A percentile compares a stretch with the other conserved stretches of the same genome.
phyloP scores from a whole-genome alignment of 306 rosid genomes.

The Bauhinia variegata region DNA sequence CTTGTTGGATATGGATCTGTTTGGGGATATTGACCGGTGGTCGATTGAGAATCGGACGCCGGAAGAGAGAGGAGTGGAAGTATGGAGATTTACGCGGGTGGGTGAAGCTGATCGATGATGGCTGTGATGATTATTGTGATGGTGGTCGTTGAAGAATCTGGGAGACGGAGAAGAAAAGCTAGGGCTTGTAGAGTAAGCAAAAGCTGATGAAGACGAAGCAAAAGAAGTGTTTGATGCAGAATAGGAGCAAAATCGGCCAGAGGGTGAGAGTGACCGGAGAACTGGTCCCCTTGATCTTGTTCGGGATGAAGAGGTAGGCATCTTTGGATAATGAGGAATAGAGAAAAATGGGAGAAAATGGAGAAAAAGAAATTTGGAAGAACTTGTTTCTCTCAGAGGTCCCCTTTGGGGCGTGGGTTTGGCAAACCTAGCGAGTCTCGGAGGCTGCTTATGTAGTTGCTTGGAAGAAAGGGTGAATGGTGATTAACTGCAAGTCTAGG shows the following conservation, averaged over 20 bases:
- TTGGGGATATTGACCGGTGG: constrained; percentile 77
- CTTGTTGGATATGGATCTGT: constrained; percentile 66
- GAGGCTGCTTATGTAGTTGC: constrained; percentile 63
- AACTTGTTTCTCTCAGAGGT: constrained; percentile 3
- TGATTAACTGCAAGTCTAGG: not conserved
- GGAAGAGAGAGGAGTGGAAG: constrained; percentile 42
- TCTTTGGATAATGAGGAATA: constrained; percentile 9
- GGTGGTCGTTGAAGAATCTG: constrained; percentile 43
- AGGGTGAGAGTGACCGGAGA: constrained; percentile 71
- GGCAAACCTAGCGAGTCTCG: constrained; percentile 94
- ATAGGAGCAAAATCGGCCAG: constrained; percentile 64
- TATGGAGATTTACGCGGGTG: constrained; percentile 76
- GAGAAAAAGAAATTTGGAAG: not conserved
- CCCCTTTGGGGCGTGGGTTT: constrained; percentile 76
- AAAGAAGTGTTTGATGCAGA: constrained; percentile 50
- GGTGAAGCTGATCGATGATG: constrained; percentile 80
- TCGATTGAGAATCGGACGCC: constrained; percentile 80
- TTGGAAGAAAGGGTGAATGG: constrained; percentile 30
- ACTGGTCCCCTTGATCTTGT: constrained; percentile 77
- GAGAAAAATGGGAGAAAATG: not conserved
- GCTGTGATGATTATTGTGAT: constrained; percentile 35
- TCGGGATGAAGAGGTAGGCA: constrained; percentile 65
- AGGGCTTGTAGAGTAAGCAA: constrained; percentile 78
- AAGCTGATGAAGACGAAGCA: constrained; percentile 58
- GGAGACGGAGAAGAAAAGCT: constrained; percentile 60